phyloP scores from a whole-genome alignment of 805 yeast genomes.

The Lipomyces oligophaga region DNA sequence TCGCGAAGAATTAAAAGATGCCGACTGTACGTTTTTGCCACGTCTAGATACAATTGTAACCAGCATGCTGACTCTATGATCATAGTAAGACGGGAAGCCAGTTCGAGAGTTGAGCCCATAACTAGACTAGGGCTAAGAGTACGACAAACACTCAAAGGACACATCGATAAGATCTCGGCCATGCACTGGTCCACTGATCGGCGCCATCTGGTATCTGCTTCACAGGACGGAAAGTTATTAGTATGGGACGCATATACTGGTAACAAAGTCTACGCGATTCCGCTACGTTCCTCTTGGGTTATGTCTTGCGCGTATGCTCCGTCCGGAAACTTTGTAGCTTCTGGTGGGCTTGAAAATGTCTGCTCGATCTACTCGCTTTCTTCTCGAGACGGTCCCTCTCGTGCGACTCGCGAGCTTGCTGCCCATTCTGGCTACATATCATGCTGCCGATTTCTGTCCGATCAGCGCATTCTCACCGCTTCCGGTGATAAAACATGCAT shows the following conservation, averaged over 20 bases:
- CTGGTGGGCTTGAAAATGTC: slow-evolving; percentile 78
- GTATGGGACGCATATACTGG: slow-evolving; percentile 80
- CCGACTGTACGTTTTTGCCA: slow-evolving; percentile 18
- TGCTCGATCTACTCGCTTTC: slow-evolving; percentile 61
- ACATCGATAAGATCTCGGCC: slow-evolving; percentile 67
- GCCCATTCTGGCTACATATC: slow-evolving; percentile 84
- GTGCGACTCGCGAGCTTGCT: slow-evolving; percentile 26
- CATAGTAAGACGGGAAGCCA: slow-evolving; percentile 20
- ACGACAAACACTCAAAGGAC: slow-evolving; percentile 46
- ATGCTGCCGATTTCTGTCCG: slow-evolving; percentile 62
- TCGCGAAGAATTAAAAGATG: slow-evolving; percentile 22
- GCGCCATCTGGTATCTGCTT: slow-evolving; percentile 59
- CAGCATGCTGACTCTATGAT: neutral
- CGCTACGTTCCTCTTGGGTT: slow-evolving; percentile 75
- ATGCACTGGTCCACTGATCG: slow-evolving; percentile 67
- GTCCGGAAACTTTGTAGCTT: slow-evolving; percentile 60
- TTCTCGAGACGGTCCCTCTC: slow-evolving; percentile 18
- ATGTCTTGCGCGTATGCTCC: slow-evolving; percentile 71
- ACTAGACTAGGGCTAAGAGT: slow-evolving; percentile 17
- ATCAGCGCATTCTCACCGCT: slow-evolving; percentile 57
- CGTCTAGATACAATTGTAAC: neutral
- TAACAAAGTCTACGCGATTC: slow-evolving; percentile 63
- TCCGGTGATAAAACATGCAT: slow-evolving; percentile 81
- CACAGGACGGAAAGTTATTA: slow-evolving; percentile 82
- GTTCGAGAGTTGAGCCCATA: slow-evolving; percentile 13